Evolutionary conservation across 2,329 filamentous ascomycete species (phyloP), one percentile per base, ranked within the genome.

Genomic region (Penicillium sp.): DNA sequence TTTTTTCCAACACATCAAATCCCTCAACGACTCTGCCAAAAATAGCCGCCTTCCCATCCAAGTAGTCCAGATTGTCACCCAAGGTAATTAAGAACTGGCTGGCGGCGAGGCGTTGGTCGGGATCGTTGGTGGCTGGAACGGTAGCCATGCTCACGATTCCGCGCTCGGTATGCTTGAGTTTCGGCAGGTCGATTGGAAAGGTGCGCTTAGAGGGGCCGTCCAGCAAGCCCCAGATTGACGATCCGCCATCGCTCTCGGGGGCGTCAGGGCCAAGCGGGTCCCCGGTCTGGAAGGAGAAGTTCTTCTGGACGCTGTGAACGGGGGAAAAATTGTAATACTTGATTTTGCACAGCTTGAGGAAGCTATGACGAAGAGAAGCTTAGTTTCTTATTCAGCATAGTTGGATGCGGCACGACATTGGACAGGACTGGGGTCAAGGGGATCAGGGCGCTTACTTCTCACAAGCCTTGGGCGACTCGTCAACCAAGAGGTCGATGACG

Each of bases 301-400:
- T 88, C 74, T 93, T 95, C 72, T 97, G 95, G 37, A 99, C 86
- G 65, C 89, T 92, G 78, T 97, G 91, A 54, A 98, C 80, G 26
- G 93, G 95, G 6, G 92, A 88, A 75, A 96, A 98, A 80, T 98
- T 98, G 86, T 97, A 99, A 80, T 98, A 99, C 80, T 97, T 99
- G 77, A 92, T 82, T 80, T 98, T 98, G 86, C 95, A 97, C 67
- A 99, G 90, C 83, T 99, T 98, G 56, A 99, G 81, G 76, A 99
- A 98, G 83, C 92, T 96, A 76, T 39, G 33, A 39, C 19, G 23
- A 62, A 73, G 61, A 67, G 49, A 63, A 69, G 80, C 80, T 87
- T 80, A 82, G 80, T 53, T 80, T 68, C 72, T 74, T 74, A 73
- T 80, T 88, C 80, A 87, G 85, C 79, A 63, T 72, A 72, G 77